Conservation (phyloP, 306 rosid species). For the Fragaria iinumae region DNA sequence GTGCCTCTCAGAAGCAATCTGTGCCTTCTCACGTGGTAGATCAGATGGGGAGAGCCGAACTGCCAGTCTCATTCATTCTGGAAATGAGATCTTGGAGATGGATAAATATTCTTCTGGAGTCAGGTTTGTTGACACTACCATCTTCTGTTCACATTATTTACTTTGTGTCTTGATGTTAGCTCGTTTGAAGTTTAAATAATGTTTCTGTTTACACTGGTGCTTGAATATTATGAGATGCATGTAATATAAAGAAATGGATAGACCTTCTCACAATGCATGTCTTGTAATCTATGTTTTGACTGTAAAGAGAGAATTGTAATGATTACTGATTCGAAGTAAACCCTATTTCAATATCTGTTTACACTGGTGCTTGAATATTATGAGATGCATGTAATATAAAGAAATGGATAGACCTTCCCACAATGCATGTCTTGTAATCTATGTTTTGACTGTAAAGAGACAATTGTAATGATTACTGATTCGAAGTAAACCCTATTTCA, state of each 20-base stretch:
- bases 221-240: not conserved
- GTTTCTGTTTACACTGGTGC: conserved; percentile 3
- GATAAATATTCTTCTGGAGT: conserved; percentile 65
- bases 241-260: not conserved
- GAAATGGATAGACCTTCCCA: not conserved
- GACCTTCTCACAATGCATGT: not conserved
- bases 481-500: not conserved
- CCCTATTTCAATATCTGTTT: not conserved
- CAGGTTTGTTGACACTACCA: conserved; percentile 49
- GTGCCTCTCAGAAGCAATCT: conserved; percentile 94
- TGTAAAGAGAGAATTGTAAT: not conserved
- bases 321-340: not conserved
- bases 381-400: not conserved
- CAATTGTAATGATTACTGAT: not conserved
- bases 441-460: not conserved
- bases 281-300: not conserved
- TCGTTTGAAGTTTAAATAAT: not conserved
- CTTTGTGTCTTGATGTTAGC: not conserved
- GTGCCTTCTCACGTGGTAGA: conserved; percentile 88
- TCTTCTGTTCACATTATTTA: not conserved
- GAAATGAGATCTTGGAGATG: conserved; percentile 85
- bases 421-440: not conserved
- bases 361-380: not conserved
- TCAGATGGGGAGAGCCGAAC: conserved; percentile 91
- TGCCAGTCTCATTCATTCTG: conserved; percentile 85